Conservation (phyloP, 345 rosid genomes). For the Arabidopsis suecica region DNA sequence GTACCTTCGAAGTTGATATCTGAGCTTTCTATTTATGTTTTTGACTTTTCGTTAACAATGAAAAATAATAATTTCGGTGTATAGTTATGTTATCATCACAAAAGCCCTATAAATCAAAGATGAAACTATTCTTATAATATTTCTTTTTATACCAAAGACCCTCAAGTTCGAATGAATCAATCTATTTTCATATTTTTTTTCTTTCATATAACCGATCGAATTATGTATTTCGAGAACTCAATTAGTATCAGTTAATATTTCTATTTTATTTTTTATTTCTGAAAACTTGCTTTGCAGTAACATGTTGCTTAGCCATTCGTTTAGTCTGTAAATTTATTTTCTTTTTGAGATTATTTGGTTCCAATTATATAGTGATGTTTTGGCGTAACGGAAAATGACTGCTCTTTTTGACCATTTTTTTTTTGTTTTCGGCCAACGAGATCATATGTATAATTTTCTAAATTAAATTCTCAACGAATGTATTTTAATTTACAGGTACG, state of each 20-base stretch:
- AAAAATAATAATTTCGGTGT: neutral
- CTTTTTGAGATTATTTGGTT: neutral
- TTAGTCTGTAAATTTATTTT: neutral
- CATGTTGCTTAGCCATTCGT: constrained; percentile 40
- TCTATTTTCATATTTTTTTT: neutral
- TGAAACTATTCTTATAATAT: neutral
- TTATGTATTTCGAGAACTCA: constrained; percentile 2
- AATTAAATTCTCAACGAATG: constrained; percentile 26
- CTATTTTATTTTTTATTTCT: neutral
- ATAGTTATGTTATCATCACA: neutral
- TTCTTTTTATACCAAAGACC: neutral
- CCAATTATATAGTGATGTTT: constrained; percentile 16
- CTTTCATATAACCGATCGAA: neutral
- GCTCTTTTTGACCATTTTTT: neutral
- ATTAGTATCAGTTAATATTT: neutral
- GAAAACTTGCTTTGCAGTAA: constrained; percentile 36
- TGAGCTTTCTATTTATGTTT: constrained; percentile 41
- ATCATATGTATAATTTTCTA: constrained; percentile 1
- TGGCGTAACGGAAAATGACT: constrained; percentile 41
- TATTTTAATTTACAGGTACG: constrained; percentile 21
- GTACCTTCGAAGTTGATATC: constrained; percentile 51
- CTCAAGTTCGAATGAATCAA: constrained; percentile 1
- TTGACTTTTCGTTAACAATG: constrained; percentile 27
- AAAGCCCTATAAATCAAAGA: constrained; percentile 5
- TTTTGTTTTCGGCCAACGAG: constrained; percentile 2